These are phyloP conservation scores for Inga laurina DNA, from an alignment of 306 rosid species.

Conservation along the genomic window DNA sequence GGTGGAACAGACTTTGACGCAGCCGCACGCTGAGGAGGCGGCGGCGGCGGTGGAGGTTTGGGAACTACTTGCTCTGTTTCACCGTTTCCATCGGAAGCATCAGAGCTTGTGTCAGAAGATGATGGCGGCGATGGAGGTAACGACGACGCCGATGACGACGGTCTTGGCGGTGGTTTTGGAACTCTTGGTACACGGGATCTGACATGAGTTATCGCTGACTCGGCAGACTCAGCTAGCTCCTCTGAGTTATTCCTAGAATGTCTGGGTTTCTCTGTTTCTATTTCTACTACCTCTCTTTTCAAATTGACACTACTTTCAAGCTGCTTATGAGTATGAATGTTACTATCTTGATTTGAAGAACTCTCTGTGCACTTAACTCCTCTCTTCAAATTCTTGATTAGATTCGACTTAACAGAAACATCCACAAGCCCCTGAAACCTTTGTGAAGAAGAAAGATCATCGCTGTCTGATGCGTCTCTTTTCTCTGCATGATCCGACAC, in stretches of 20 bases:
- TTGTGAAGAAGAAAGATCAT: slow-evolving; percentile 69
- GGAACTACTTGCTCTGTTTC: slow-evolving; percentile 43
- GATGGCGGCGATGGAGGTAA: slow-evolving; percentile 21
- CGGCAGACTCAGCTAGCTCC: slow-evolving; percentile 65
- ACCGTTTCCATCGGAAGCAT: slow-evolving; percentile 19
- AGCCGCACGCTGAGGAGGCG: slow-evolving; percentile 33
- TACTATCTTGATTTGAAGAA: slow-evolving; percentile 33
- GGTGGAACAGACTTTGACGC: slow-evolving; percentile 31
- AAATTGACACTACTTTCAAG: slow-evolving; percentile 45
- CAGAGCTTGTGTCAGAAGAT: slow-evolving; percentile 25
- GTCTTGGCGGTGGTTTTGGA: slow-evolving; percentile 94
- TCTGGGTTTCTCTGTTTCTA: slow-evolving; percentile 56
- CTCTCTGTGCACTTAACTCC: slow-evolving; percentile 37
- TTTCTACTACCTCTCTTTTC: slow-evolving; percentile 49
- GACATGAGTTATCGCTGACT: slow-evolving; percentile 41
- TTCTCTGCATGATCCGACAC: slow-evolving; percentile 33
- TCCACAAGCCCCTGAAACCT: slow-evolving; percentile 68
- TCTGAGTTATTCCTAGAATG: slow-evolving; percentile 82
- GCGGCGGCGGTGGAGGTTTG: slow-evolving; percentile 42
- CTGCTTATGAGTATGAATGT: slow-evolving; percentile 35
- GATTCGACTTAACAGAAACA: slow-evolving; percentile 54
- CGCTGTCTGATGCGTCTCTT: slow-evolving; percentile 36
- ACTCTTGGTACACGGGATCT: slow-evolving; percentile 87
- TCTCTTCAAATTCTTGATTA: slow-evolving; percentile 61
- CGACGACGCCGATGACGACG: slow-evolving; percentile 38